Conservation (phyloP, 768 basidiomycete species). For the Pleurotus platypus region DNA sequence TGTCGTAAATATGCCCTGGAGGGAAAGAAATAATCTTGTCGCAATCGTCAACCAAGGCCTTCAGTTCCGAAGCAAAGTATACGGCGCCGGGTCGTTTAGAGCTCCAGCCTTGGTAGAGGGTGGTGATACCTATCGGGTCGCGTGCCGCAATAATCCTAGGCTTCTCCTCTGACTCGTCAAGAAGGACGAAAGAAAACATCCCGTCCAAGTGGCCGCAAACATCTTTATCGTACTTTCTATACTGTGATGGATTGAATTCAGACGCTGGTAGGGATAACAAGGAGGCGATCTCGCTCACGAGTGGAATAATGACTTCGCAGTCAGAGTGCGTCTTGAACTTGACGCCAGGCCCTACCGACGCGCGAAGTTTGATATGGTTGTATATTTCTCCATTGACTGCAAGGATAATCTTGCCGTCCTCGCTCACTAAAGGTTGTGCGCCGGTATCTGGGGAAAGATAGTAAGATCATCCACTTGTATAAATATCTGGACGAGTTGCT, state of each 20-base stretch:
- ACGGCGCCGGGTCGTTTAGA: conserved; percentile 77
- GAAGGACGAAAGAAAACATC: conserved; percentile 97
- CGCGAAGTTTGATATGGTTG: conserved; percentile 85
- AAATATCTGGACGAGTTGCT: conserved; percentile 20
- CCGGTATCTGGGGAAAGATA: conserved; percentile 68
- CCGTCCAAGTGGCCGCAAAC: conserved; percentile 86
- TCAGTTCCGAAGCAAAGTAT: conserved; percentile 96
- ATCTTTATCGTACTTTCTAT: conserved; percentile 74
- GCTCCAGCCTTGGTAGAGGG: conserved; percentile 96
- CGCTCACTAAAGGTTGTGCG: conserved; percentile 88
- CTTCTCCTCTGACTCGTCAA: conserved; percentile 90
- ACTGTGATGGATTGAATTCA: conserved; percentile 42
- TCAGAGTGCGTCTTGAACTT: conserved; percentile 97
- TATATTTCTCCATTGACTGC: conserved; percentile 99
- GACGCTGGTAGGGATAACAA: neutral
- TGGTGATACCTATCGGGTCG: conserved; percentile 97
- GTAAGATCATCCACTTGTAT: neutral
- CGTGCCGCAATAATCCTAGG: conserved; percentile 92
- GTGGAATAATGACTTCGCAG: conserved; percentile 93
- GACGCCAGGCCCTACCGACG: conserved; percentile 55
- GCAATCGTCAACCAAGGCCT: conserved; percentile 86
- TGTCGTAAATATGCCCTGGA: conserved; percentile 96
- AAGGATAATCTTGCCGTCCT: conserved; percentile 79
- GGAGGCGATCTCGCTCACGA: conserved; percentile 61
- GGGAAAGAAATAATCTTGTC: conserved; percentile 95